Percentiles rank a stretch among this genome's conserved stretches.
Evolutionary conservation across 2,329 filamentous ascomycete species (phyloP).

Genomic region (Podosphaera fusca): DNA sequence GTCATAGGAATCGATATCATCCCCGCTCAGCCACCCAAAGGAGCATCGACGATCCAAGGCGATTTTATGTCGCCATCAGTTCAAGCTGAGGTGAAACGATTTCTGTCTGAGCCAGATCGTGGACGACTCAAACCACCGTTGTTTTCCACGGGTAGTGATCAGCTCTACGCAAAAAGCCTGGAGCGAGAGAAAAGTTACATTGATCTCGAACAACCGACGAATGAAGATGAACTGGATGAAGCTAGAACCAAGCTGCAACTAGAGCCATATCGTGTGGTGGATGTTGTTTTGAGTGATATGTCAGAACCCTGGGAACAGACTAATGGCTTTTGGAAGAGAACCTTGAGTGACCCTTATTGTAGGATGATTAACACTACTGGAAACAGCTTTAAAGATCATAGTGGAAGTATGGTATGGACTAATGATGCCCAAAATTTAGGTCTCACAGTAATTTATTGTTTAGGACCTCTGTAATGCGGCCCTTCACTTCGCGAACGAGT

Average conservation of each 20-base stretch:
- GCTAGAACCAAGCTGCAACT: conserved; percentile 20
- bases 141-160: conserved; percentile 1
- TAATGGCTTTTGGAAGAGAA: conserved; percentile 58
- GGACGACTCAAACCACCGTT: conserved; percentile 23
- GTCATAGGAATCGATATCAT: conserved; percentile 88
- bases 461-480: conserved; percentile 82
- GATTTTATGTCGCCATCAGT: conserved; percentile 63
- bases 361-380: conserved; percentile 99
- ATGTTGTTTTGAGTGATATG: conserved; percentile 97
- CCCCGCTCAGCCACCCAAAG: conserved; percentile 70
- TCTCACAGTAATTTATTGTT: not conserved
- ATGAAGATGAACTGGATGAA: conserved; percentile 16
- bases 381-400: conserved; percentile 65
- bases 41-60: conserved; percentile 86
- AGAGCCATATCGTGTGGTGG: conserved; percentile 29
- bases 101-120: conserved; percentile 40
- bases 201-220: not conserved
- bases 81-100: conserved; percentile 53
- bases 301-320: conserved; percentile 84
- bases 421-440: not conserved
- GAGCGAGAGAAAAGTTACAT: not conserved
- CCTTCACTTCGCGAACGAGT: conserved; percentile 64
- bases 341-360: conserved; percentile 80
- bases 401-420: conserved; percentile 66
- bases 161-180: not conserved